These are phyloP conservation scores for Trametes polyzona DNA, from an alignment of 1,284 basidiomycete genomes.

Conservation along the genomic window DNA sequence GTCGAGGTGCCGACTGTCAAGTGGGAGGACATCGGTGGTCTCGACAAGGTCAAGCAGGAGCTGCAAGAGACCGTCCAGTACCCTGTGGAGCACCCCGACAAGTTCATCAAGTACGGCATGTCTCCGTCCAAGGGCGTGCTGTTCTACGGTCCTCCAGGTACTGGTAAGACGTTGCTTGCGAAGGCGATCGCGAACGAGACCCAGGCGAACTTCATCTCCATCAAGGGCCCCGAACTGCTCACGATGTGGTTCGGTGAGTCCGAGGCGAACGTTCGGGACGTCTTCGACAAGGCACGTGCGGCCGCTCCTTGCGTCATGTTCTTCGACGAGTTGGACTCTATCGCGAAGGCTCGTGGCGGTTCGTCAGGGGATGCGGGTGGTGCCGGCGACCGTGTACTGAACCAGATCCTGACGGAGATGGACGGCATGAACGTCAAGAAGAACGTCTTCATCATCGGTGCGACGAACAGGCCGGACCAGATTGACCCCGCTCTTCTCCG, in stretches of 20 bases:
- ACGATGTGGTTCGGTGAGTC: slow-evolving; percentile 99
- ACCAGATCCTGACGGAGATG: slow-evolving; percentile 99
- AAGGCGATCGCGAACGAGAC: slow-evolving; percentile 99
- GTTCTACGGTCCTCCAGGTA: slow-evolving; percentile 97
- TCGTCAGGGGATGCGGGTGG: slow-evolving; percentile 89
- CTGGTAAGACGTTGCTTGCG: slow-evolving; percentile 93
- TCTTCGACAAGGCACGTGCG: slow-evolving; percentile 99
- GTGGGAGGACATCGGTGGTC: slow-evolving; percentile 99
- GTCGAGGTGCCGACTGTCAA: slow-evolving; percentile 96
- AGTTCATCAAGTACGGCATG: slow-evolving; percentile 99
- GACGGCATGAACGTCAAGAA: slow-evolving; percentile 99
- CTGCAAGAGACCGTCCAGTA: slow-evolving; percentile 99
- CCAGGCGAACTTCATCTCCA: slow-evolving; percentile 98
- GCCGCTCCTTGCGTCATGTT: slow-evolving; percentile 99
- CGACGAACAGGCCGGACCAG: slow-evolving; percentile 99
- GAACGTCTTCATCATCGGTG: slow-evolving; percentile 99
- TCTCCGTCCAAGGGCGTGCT: slow-evolving; percentile 98
- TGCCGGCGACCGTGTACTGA: slow-evolving; percentile 95
- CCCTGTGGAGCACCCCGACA: slow-evolving; percentile 99
- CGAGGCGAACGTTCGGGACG: slow-evolving; percentile 98
- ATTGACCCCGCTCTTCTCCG: slow-evolving; percentile 97
- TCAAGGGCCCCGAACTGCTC: slow-evolving; percentile 95
- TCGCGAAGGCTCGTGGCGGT: slow-evolving; percentile 93
- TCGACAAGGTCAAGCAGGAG: slow-evolving; percentile 99
- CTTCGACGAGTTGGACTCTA: slow-evolving; percentile 99